A percentile compares a stretch with the other conserved stretches of the same genome.
Evolutionary conservation across 768 basidiomycete genomes (phyloP).

Genomic region (Tricholoma sp.): DNA sequence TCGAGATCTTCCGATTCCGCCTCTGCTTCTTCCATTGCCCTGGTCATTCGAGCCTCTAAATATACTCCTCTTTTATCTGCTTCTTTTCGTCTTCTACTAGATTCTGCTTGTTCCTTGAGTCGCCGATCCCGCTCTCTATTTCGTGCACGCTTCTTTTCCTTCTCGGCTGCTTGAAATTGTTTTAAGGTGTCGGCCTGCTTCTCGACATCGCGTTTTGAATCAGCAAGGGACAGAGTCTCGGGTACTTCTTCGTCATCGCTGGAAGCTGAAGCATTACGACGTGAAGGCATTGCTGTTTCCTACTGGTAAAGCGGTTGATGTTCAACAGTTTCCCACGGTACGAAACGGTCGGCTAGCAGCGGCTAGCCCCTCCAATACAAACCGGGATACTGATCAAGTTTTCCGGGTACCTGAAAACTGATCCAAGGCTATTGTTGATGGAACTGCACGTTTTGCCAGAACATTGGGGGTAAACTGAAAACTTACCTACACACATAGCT

Average conservation of each 20-base stretch:
- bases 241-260: constrained; percentile 18
- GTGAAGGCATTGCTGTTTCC: constrained; percentile 4
- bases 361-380: too few relatives aligned
- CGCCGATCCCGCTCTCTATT: constrained; percentile 15
- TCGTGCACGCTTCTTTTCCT: constrained; percentile 11
- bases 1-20: constrained; percentile 22
- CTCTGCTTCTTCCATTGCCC: constrained; percentile 16
- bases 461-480: too few relatives aligned
- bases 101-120: constrained; percentile 17
- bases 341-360: too few relatives aligned
- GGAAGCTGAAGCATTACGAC: constrained; percentile 6
- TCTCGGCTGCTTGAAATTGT: constrained; percentile 12
- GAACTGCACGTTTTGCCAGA: too few relatives aligned
- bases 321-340: too few relatives aligned
- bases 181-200: constrained; percentile 10
- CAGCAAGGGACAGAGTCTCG: constrained; percentile 16
- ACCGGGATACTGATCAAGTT: too few relatives aligned
- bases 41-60: constrained; percentile 10
- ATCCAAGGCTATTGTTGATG: too few relatives aligned
- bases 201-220: constrained; percentile 15
- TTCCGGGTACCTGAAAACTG: too few relatives aligned
- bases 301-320: not conserved
- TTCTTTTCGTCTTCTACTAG: constrained; percentile 8
- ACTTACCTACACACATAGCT: too few relatives aligned
- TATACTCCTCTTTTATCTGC: constrained; percentile 4